These are phyloP conservation scores for Hypomyces perniciosus DNA, from an alignment of 2,329 filamentous ascomycete species.

Conservation along the genomic window DNA sequence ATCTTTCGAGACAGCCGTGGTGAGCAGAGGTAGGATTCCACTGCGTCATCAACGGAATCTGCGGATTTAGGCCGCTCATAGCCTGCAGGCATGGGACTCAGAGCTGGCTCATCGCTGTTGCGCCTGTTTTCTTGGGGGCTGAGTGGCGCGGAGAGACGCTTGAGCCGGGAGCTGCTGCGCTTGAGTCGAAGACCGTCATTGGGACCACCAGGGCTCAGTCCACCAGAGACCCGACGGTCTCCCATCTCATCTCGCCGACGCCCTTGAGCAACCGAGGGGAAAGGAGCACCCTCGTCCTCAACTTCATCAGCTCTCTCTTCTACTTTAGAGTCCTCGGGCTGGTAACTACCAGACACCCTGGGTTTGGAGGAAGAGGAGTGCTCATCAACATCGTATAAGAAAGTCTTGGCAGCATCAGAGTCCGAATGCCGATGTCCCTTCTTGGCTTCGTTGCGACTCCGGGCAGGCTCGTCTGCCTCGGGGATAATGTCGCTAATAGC, in stretches of 20 bases:
- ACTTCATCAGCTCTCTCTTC: constrained; percentile 21
- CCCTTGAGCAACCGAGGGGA: constrained; percentile 60
- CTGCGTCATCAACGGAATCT: constrained; percentile 84
- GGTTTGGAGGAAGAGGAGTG: constrained; percentile 15
- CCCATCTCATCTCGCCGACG: constrained; percentile 44
- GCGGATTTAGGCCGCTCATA: constrained; percentile 72
- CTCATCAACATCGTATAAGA: constrained; percentile 15
- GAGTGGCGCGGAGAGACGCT: constrained; percentile 48
- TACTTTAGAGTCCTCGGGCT: constrained; percentile 26
- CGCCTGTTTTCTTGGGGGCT: constrained; percentile 30
- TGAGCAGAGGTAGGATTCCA: constrained; percentile 77
- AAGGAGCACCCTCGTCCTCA: constrained; percentile 61
- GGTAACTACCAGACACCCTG: constrained; percentile 18
- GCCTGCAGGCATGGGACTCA: constrained; percentile 36
- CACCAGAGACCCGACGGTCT: constrained; percentile 41
- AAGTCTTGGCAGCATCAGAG: constrained; percentile 10
- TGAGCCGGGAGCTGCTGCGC: constrained; percentile 52
- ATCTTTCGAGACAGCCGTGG: constrained; percentile 85
- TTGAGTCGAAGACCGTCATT: constrained; percentile 41
- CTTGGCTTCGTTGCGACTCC: constrained; percentile 16
- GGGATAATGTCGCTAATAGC: constrained; percentile 35
- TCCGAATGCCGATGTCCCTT: constrained; percentile 15
- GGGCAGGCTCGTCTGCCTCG: constrained; percentile 33
- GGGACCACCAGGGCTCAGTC: constrained; percentile 40
- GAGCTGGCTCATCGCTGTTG: constrained; percentile 22